Evolutionary conservation across 345 rosid species (phyloP), one percentile per base, ranked within the genome.

Genomic region (Nephelium lappaceum): DNA sequence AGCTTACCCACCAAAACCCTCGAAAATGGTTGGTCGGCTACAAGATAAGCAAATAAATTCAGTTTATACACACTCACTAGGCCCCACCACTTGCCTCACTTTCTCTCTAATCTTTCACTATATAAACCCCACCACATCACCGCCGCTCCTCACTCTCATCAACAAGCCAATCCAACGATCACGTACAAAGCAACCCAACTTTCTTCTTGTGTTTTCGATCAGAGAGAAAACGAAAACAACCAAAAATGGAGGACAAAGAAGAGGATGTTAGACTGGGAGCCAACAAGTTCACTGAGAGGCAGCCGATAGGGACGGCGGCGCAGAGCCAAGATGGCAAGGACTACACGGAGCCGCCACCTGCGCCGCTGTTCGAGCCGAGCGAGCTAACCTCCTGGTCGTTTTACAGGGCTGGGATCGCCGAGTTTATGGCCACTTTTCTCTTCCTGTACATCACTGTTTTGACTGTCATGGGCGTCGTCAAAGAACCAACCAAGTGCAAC

Each of bases 191-290:
- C 0, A 45, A 8, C 61, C 51, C 1, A 21, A 69, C 24, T 51
- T 4, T 24, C 39, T 18, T 24, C 43, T 27, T 31, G 8, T 21
- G 45, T 24, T 53, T 73, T 1, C 19, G 7, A 72, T 8, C 14
- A 3, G 18, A 47, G 18, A 47, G 41, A 41, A 10, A 36, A 55
- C 77, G 3, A 12, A 64, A 21, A n/a, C 27, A 53, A 70, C 51
- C 14, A n/a, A 55, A 69, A 74, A 82, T 84, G 86, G 89, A 82
- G 75, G 90, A 71, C 55, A 86, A 85, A 58, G 88, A 86, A 65
- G 91, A 88, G 72, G 91, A 88, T 67, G 91, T 88, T 78, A 84
- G 89, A 66, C 45, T 87, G 74, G 91, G 91, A 70, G 88, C 88
- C 73, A 88, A 82, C 88, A 85, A 88, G 88, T 88, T 67, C 78